Base-by-base conservation (phyloP, 1,139 yeast species). In the Lodderomyces margitis region DNA sequence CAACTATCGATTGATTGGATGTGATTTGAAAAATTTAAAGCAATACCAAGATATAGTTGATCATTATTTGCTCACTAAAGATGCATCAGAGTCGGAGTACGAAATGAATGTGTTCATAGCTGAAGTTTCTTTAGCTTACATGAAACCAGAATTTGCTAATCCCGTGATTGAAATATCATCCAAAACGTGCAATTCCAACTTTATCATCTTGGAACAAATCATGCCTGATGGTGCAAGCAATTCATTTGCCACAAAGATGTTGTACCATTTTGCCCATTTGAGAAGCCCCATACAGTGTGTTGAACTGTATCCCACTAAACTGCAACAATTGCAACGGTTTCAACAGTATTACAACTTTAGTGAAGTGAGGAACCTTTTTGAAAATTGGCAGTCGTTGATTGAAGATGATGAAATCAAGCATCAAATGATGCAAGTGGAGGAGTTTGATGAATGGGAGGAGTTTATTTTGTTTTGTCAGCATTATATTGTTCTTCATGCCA, bases 361-460 rank as follows among this genome's bases (percentile, higher is more conserved):
- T 1, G 80, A 78, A 46, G 75, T 81, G 1, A 64, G 70, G 23
- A 80, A 84, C 53, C 62, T 87, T 50, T 70, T 67, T 54, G 75
- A 69, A 46, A 80, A 68, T 62, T 88, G 95, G 87, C 56, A 55
- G 23, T 59, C 53, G 35, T 66, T 66, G 43, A 65, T 81, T 4
- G 58, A 70, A 7, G 52, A 53, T 2, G 52, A 53, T 2, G 67
- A 64, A 0, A 57, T 66, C n/a, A 79, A 75, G 52, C 34, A 47
- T 0, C 59, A 62, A 39, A 74, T 87, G 14, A 70, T 68, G 11
- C 43, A 57, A 2, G 71, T 83, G 21, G 95, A 87, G 57, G 77
- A 76, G 7, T 87, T 87, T 59, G 95, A 87, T 56, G 95, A 87
- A 60, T 77, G 87, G 80, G 95, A 87, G 59, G 95, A 87, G 58